These are phyloP conservation scores for Piper longum DNA, from an alignment of 164 flowering plant species.

Conservation along the genomic window DNA sequence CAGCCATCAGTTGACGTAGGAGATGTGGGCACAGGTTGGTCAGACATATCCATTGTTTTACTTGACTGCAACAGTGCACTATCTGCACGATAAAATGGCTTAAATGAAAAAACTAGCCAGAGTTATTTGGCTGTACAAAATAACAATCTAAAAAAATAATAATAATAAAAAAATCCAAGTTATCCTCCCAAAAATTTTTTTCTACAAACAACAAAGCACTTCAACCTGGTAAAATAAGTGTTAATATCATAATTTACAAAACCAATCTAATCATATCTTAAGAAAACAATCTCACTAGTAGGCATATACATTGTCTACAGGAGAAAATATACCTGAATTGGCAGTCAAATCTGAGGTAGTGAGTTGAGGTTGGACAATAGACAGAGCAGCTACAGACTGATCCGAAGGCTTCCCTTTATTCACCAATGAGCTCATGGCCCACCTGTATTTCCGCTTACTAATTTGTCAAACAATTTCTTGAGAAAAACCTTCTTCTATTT, in stretches of 20 bases:
- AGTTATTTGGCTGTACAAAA: neutral
- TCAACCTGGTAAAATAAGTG: too few relatives aligned
- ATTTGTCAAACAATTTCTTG: neutral
- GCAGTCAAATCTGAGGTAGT: constrained; percentile 39
- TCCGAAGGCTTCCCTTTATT: constrained; percentile 78
- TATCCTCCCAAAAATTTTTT: too few relatives aligned
- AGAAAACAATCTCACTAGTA: too few relatives aligned
- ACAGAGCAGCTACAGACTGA: constrained; percentile 40
- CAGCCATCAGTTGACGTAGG: constrained; percentile 95
- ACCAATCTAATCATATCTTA: too few relatives aligned
- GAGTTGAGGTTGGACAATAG: constrained; percentile 28
- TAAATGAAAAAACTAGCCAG: constrained; percentile 5
- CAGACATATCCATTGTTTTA: constrained; percentile 27
- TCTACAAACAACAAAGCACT: too few relatives aligned
- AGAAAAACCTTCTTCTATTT: neutral
- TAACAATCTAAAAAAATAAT: too few relatives aligned
- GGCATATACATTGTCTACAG: neutral
- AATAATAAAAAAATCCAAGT: too few relatives aligned
- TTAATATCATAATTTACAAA: too few relatives aligned
- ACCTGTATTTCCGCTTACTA: constrained; percentile 32
- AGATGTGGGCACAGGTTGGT: constrained; percentile 52
- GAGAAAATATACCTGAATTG: constrained; percentile 36
- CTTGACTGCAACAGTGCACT: constrained; percentile 23
- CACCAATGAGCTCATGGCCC: constrained; percentile 98
- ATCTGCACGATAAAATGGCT: constrained; percentile 29